phyloP scores from a whole-genome alignment of 2,329 filamentous ascomycete species.

The Hypoxylon sp. region DNA sequence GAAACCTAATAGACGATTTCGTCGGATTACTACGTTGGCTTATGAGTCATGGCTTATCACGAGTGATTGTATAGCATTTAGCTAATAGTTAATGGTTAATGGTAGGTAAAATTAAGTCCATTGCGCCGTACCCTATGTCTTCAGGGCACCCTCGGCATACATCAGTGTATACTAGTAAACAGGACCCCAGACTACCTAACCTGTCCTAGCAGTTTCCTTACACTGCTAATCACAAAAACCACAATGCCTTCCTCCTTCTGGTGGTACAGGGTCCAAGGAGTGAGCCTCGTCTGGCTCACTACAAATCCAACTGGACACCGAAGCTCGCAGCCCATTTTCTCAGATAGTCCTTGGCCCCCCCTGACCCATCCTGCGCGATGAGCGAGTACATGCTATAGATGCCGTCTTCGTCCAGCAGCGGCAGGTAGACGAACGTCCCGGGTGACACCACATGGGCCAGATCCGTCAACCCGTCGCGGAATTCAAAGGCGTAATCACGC shows the following conservation, averaged over 20 bases:
- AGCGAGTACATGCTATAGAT: too few species aligned
- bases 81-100: not conserved
- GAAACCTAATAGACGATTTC: slow-evolving; percentile 47
- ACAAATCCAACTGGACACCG: not conserved
- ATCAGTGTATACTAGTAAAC: not conserved
- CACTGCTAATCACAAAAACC: not conserved
- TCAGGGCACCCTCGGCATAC: not conserved
- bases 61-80: not conserved
- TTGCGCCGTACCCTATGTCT: not conserved
- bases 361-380: not conserved
- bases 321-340: not conserved
- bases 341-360: not conserved
- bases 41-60: not conserved
- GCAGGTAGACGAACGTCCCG: not conserved
- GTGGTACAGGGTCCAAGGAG: not conserved
- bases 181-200: not conserved
- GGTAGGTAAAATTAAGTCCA: not conserved
- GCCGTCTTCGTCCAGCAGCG: not conserved
- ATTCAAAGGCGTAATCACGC: not conserved
- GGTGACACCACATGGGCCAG: not conserved
- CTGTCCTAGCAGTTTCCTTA: not conserved
- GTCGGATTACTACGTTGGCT: not conserved
- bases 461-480: slow-evolving; percentile 4
- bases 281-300: not conserved
- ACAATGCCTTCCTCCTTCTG: not conserved